phyloP scores from a whole-genome alignment of 192 early-diverging fungal genomes.

The Rhizophagus sp. region DNA sequence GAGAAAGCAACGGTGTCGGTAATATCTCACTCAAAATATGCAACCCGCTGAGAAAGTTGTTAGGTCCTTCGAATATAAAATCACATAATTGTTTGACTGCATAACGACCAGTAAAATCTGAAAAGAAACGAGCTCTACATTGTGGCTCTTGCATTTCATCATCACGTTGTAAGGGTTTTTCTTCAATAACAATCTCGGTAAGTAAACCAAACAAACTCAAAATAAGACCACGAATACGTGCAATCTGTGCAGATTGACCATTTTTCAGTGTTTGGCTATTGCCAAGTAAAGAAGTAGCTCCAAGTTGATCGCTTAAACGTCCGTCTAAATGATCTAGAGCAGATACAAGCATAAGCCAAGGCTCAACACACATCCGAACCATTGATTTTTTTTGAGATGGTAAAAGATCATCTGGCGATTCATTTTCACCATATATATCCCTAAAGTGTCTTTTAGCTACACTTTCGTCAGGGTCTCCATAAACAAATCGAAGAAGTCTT shows the following conservation, averaged over 20 bases:
- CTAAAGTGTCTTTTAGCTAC: conserved; percentile 28
- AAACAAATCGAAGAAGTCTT: conserved; percentile 9
- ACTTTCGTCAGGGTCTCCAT: conserved; percentile 17
- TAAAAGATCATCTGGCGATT: conserved; percentile 21
- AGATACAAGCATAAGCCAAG: conserved; percentile 28
- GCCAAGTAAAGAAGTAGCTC: conserved; percentile 11
- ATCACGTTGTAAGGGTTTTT: not conserved
- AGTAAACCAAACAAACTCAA: conserved; percentile 22
- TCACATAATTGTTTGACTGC: conserved; percentile 21
- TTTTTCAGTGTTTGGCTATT: conserved; percentile 16
- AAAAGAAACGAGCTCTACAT: conserved; percentile 17
- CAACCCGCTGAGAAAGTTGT: conserved; percentile 32
- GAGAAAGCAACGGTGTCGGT: conserved; percentile 7
- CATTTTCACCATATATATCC: conserved; percentile 28
- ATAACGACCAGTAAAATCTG: conserved; percentile 28
- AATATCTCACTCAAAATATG: conserved; percentile 27
- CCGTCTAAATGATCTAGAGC: conserved; percentile 32
- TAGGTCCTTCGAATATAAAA: conserved; percentile 31
- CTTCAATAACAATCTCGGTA: conserved; percentile 18
- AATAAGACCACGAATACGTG: conserved; percentile 28
- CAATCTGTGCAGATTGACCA: conserved; percentile 26
- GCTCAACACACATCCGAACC: conserved; percentile 24
- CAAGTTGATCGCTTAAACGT: conserved; percentile 30
- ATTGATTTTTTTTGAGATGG: conserved; percentile 34
- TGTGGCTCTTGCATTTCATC: not conserved